Evolutionary conservation across 768 basidiomycete genomes (phyloP).

Genomic region (Trichaptum fuscoviolaceum): DNA sequence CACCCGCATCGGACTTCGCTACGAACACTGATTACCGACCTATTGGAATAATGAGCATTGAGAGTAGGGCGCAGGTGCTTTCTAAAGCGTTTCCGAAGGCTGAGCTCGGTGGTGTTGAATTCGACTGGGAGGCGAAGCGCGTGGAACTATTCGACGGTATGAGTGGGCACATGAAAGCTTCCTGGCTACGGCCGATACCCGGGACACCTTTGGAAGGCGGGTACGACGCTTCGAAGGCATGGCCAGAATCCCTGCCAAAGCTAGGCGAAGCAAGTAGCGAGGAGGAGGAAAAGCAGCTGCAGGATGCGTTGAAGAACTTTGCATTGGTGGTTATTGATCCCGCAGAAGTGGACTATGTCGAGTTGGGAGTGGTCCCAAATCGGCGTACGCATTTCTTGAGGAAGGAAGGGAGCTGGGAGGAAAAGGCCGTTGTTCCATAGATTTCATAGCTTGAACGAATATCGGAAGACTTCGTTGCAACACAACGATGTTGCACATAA

Average conservation of each 20-base stretch:
- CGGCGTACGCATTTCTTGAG: constrained; percentile 51
- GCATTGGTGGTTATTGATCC: constrained; percentile 72
- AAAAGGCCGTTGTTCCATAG: constrained; percentile 60
- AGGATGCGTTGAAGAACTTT: constrained; percentile 59
- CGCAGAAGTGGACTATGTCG: constrained; percentile 60
- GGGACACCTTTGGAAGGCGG: constrained; percentile 49
- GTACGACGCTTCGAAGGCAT: constrained; percentile 52
- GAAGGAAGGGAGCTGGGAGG: constrained; percentile 46
- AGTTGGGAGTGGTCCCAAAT: constrained; percentile 53
- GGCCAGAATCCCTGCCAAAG: constrained; percentile 54
- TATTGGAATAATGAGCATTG: background rate
- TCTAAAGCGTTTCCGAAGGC: constrained; percentile 12
- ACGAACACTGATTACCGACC: background rate
- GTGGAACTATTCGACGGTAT: constrained; percentile 53
- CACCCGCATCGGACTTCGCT: background rate
- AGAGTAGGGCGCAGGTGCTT: background rate
- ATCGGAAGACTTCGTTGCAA: background rate
- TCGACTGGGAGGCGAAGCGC: constrained; percentile 67
- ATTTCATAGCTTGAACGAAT: background rate
- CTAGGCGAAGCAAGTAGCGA: constrained; percentile 39
- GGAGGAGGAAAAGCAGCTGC: constrained; percentile 41
- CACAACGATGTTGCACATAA: background rate
- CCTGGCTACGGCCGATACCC: constrained; percentile 65
- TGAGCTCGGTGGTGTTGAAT: constrained; percentile 33
- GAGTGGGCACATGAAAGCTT: constrained; percentile 59